phyloP scores from a whole-genome alignment of 352 stramenopile species.

The Phytophthora foliorum region DNA sequence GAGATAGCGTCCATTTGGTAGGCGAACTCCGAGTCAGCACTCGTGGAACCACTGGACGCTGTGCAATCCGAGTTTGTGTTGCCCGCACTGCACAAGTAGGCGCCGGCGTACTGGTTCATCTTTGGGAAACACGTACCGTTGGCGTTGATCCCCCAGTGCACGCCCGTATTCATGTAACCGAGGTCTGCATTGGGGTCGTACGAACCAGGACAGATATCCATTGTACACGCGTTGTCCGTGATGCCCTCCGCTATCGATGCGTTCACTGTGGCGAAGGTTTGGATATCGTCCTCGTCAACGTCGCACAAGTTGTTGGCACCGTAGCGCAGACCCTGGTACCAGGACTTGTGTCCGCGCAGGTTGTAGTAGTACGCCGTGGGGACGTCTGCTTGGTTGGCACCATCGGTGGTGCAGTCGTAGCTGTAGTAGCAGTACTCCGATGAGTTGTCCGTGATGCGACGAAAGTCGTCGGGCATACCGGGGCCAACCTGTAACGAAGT shows the following conservation, averaged over 20 bases:
- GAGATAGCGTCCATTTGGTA: constrained; percentile 94
- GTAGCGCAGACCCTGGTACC: constrained; percentile 79
- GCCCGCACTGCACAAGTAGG: constrained; percentile 59
- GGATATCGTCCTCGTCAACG: constrained; percentile 30
- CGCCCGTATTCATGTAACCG: constrained; percentile 45
- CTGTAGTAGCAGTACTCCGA: constrained; percentile 56
- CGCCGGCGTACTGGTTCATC: constrained; percentile 59
- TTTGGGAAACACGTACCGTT: constrained; percentile 62
- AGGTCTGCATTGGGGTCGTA: constrained; percentile 68
- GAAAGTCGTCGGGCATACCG: constrained; percentile 66
- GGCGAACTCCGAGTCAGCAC: constrained; percentile 37
- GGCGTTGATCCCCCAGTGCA: constrained; percentile 54
- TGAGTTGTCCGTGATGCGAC: constrained; percentile 50
- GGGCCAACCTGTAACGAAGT: constrained; percentile 92
- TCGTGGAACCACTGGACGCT: constrained; percentile 34
- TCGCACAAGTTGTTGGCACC: constrained; percentile 68
- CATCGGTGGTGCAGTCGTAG: constrained; percentile 45
- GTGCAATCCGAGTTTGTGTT: constrained; percentile 45
- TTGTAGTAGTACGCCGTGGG: constrained; percentile 54
- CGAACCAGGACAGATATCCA: constrained; percentile 64
- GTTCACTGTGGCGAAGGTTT: constrained; percentile 57
- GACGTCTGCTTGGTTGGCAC: constrained; percentile 55
- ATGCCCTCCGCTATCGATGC: constrained; percentile 52
- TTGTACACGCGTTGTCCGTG: constrained; percentile 58
- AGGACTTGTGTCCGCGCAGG: constrained; percentile 67